Evolutionary conservation across 169 alveolate species (phyloP), one percentile per base, ranked within the genome.

Genomic region (Plasmodium reichenowi): DNA sequence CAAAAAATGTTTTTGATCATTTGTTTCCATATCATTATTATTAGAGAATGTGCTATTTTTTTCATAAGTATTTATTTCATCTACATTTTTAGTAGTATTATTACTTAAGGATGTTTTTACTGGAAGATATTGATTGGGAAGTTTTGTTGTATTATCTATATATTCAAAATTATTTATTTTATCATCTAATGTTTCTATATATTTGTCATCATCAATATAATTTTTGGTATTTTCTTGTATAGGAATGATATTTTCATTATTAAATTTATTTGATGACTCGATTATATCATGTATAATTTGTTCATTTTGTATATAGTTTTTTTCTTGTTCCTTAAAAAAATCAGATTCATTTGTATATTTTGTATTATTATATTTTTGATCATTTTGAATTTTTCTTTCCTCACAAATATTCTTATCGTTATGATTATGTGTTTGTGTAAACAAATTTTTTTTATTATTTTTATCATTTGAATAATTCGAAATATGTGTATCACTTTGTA

Each of bases 301-400:
- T 5, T 29, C 38, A 29, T 29, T 29, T 29, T 29, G 38, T 29
- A 15, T 43, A 32, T 75, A 64, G 64, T 60, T 45, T 24, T 47
- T 60, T 24, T 58, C 58, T 63, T 63, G 71, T 29, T 48, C 64
- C 38, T 29, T 62, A 54, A 47, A 75, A 75, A 58, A 17, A 45
- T 48, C 13, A 56, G 62, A 67, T 2, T 17, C 29, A 17, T n/a
- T 75, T 45, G 45, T 29, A 67, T 60, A 43, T 47, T 75, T 67
- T 32, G 62, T 43, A 32, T 32, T 63, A 15, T 75, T 54, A n/a
- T 43, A 63, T 4, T 24, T 15, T 29, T 58, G 45, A 17, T 13
- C 43, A 15, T 60, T 59, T 58, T 32, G 22, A 38, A 38, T 24
- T 10, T n/a, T 73, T 12, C 50, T 56, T 47, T 68, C 63, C 48